Conservation (phyloP, 495 filamentous ascomycete genomes). For the Amphirosellinia nigrospora region DNA sequence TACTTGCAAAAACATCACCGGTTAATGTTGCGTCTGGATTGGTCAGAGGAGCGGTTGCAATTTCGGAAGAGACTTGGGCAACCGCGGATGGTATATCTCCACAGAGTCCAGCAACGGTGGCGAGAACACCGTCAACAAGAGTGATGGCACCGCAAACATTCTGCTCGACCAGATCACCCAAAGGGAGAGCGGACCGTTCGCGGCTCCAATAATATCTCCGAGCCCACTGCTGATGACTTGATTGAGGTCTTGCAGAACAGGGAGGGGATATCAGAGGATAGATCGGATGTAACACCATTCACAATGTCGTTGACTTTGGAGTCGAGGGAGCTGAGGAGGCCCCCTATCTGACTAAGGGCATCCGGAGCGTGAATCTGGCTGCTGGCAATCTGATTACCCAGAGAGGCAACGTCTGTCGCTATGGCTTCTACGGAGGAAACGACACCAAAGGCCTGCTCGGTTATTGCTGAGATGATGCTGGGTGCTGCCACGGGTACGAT, state of each 20-base stretch:
- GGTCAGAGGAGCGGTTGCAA: slow-evolving; percentile 15
- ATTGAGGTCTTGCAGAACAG: slow-evolving; percentile 11
- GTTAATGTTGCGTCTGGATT: slow-evolving; percentile 20
- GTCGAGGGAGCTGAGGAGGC: slow-evolving; percentile 23
- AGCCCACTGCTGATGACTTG: slow-evolving; percentile 25
- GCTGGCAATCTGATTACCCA: slow-evolving; percentile 16
- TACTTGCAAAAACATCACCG: slow-evolving; percentile 11
- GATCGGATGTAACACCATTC: slow-evolving; percentile 18
- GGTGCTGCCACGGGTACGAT: slow-evolving; percentile 15
- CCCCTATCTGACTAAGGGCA: slow-evolving; percentile 25
- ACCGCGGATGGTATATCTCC: slow-evolving; percentile 23
- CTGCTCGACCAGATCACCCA: slow-evolving; percentile 25
- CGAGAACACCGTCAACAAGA: slow-evolving; percentile 28
- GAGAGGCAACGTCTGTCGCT: slow-evolving; percentile 26
- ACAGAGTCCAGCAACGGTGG: slow-evolving; percentile 30
- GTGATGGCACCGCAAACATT: slow-evolving; percentile 30
- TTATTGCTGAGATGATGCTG: slow-evolving; percentile 25
- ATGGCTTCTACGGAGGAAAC: slow-evolving; percentile 25
- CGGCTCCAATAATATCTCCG: slow-evolving; percentile 19
- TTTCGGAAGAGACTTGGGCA: slow-evolving; percentile 22
- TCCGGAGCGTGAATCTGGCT: slow-evolving; percentile 26
- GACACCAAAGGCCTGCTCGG: slow-evolving; percentile 21
- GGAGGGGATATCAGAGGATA: slow-evolving; percentile 19
- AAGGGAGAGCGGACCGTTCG: slow-evolving; percentile 25
- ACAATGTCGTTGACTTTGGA: slow-evolving; percentile 24